Evolutionary conservation across 2,329 filamentous ascomycete genomes (phyloP), one percentile per base, ranked within the genome.

Genomic region (Sarocladiaceae sp.): DNA sequence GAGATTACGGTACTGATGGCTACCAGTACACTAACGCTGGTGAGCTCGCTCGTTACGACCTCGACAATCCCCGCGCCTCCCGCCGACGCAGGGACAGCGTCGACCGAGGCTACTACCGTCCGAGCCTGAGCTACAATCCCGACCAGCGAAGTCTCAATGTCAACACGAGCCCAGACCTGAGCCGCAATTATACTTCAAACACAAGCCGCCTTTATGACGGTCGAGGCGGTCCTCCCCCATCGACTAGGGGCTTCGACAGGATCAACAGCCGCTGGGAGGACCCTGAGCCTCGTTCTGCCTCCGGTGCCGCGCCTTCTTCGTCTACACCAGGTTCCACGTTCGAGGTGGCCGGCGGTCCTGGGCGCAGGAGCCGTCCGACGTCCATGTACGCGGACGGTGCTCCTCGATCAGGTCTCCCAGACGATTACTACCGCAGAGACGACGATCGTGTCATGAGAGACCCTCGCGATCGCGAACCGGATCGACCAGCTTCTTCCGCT

Each of bases 231-330:
- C 84, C 83, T 2, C 85, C 85, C 9, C 82, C 82, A 4, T 78
- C 81, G 4, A 85, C 80, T 3, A 72, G 83, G 52, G 84, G 82
- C 1, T 79, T 88, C 50, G 84, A 88, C 53, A 85, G 79, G 62
- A 76, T 86, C 50, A 76, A 76, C 52, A 67, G 74, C 46, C 37
- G 64, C 6, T 78, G 77, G 49, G 73, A 76, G 19, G 58, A 69
- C 21, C 63, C 72, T 32, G 52, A 43, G 40, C 23, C 64, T 5
- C 62, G 73, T 12, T 67, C 69, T 0, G 41, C 71, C 6, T 54
- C 63, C 20, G 68, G 61, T n/a, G 63, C 68, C 3, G 56, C 62
- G 12, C 58, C 65, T 4, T 63, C 66, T 3, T 60, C 67, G 19
- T 54, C 64, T 11, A 52, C 48, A n/a, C 31, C 51, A 6, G 23